Evolutionary conservation across 345 rosid genomes (phyloP).

Genomic region (Citrus sp.): DNA sequence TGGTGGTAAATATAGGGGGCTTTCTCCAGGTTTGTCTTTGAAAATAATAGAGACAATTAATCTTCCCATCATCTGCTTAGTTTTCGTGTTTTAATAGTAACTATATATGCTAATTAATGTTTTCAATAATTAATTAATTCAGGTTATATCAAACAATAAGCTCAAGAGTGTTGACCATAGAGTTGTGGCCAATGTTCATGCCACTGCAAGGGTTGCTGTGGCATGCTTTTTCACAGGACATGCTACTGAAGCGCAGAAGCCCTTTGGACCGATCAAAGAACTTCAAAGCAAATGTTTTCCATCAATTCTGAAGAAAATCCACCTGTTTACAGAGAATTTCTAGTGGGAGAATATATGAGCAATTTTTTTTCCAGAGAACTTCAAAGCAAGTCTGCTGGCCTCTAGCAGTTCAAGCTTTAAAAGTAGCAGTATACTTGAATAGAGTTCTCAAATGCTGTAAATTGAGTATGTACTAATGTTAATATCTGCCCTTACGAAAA

Average conservation of each 20-base stretch:
- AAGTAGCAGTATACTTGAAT: background rate
- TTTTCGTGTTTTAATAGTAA: background rate
- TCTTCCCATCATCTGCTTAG: no score
- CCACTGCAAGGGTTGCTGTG: conserved; percentile 44
- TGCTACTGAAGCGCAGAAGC: background rate
- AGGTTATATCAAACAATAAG: conserved; percentile 49
- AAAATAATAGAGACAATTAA: background rate
- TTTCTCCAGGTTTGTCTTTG: background rate
- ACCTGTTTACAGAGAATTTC: conserved; percentile 19
- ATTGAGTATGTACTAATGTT: no score
- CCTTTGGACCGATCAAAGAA: conserved; percentile 29
- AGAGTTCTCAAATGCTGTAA: no score
- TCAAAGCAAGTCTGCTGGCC: conserved; percentile 17
- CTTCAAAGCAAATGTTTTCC: background rate
- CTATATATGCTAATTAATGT: no score
- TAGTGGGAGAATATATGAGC: conserved; percentile 11
- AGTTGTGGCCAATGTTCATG: conserved; percentile 31
- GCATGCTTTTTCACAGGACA: conserved; percentile 32
- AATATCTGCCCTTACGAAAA: no score
- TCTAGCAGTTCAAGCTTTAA: conserved; percentile 11
- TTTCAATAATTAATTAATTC: background rate
- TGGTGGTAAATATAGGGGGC: conserved; percentile 21
- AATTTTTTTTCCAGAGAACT: conserved; percentile 13
- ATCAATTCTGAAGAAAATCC: conserved; percentile 25
- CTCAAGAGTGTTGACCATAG: conserved; percentile 48